Conservation (phyloP, 139 green algal genomes). For the Pleodorina starrii region DNA sequence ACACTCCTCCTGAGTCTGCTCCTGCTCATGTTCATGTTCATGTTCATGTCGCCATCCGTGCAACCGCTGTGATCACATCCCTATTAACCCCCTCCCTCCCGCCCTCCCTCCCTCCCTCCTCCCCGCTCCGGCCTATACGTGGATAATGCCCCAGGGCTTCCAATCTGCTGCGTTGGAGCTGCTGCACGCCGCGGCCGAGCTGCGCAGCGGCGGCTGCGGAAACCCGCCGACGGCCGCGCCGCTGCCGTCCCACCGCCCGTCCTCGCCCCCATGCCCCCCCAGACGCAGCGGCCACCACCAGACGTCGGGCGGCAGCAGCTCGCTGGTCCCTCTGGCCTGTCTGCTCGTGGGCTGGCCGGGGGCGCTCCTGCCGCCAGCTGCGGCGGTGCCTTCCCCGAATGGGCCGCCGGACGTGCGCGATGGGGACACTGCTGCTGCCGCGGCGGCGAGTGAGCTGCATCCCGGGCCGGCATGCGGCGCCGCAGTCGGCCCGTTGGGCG, state of each 20-base stretch:
- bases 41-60: too few relatives aligned
- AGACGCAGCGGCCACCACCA: background rate
- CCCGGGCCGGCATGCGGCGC: background rate
- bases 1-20: too few relatives aligned
- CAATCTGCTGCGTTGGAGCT: background rate
- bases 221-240: too few relatives aligned
- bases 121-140: too few relatives aligned
- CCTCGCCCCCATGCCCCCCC: background rate
- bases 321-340: slow-evolving; percentile 1
- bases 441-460: background rate
- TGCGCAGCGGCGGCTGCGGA: background rate
- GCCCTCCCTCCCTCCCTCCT: too few relatives aligned
- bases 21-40: too few relatives aligned
- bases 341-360: background rate
- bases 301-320: background rate
- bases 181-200: background rate
- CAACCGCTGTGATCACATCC: too few relatives aligned
- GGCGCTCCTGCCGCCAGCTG: background rate
- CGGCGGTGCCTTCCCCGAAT: background rate
- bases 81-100: too few relatives aligned
- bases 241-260: background rate
- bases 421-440: background rate
- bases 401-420: background rate
- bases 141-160: slow-evolving; percentile 36
- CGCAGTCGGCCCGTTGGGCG: background rate